Percentiles rank a stretch among this genome's conserved stretches.
Conservation (phyloP, 441 rosid species). For the Erysimum pusillum region DNA sequence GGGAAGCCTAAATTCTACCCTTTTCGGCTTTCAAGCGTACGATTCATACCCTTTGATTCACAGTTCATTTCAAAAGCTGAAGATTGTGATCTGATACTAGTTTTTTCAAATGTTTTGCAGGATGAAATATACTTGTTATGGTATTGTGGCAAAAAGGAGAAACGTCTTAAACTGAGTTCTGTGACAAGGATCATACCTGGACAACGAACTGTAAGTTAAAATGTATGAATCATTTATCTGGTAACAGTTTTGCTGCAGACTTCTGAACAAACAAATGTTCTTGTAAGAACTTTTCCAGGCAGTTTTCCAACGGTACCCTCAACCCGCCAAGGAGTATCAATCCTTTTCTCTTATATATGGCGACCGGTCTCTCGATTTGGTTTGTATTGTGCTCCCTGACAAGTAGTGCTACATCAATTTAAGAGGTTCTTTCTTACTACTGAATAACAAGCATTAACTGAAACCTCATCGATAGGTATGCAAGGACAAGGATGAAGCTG, state of each 20-base stretch:
- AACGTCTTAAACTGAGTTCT: slow-evolving; percentile 63
- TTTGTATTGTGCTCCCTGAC: slow-evolving; percentile 39
- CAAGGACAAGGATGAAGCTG: slow-evolving; percentile 78
- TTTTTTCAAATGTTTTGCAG: slow-evolving; percentile 45
- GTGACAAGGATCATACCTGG: slow-evolving; percentile 76
- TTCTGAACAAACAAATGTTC: slow-evolving; percentile 31
- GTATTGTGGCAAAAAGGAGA: slow-evolving; percentile 66
- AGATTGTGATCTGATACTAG: not conserved
- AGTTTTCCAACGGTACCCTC: slow-evolving; percentile 62
- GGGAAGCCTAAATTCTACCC: slow-evolving; percentile 79
- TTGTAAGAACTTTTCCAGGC: slow-evolving; percentile 51
- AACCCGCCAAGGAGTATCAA: slow-evolving; percentile 64
- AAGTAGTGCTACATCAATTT: not conserved
- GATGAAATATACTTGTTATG: slow-evolving; percentile 68
- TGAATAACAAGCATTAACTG: slow-evolving; percentile 10
- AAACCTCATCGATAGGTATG: slow-evolving; percentile 55
- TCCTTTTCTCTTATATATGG: slow-evolving; percentile 67
- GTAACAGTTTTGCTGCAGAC: slow-evolving; percentile 9
- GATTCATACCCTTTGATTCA: not conserved
- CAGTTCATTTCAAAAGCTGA: slow-evolving; percentile 1
- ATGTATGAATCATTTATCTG: slow-evolving; percentile 8
- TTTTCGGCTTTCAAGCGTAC: slow-evolving; percentile 66
- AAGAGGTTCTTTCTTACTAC: not conserved
- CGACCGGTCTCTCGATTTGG: slow-evolving; percentile 65
- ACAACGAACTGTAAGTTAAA: slow-evolving; percentile 72